These are phyloP conservation scores for Ogataea nitratoaversa DNA, from an alignment of 805 yeast genomes.

Conservation along the genomic window DNA sequence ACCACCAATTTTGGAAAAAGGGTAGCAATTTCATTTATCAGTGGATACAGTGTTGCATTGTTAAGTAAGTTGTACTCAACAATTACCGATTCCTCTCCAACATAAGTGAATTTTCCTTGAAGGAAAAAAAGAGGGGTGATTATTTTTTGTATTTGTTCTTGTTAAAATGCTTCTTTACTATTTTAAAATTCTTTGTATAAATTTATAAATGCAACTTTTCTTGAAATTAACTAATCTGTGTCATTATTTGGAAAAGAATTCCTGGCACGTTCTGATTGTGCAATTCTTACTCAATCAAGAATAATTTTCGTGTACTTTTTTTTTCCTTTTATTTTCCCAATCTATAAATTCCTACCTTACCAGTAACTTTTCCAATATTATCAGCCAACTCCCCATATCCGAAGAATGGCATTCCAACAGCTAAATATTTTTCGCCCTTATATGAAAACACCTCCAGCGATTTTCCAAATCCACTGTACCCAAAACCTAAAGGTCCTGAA, in stretches of 20 bases:
- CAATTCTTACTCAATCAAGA: not conserved
- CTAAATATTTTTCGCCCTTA: constrained; percentile 17
- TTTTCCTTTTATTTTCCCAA: not conserved
- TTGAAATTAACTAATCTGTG: no score
- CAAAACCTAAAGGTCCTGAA: constrained; percentile 24
- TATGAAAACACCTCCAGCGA: constrained; percentile 28
- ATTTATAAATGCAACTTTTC: no score
- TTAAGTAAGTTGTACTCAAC: constrained; percentile 9
- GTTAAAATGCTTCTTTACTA: no score
- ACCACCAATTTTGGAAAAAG: not conserved
- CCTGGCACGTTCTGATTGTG: no score
- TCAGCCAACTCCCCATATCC: constrained; percentile 23
- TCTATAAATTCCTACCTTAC: constrained; percentile 27
- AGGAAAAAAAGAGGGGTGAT: no score
- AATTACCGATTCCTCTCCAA: not conserved
- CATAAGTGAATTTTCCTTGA: no score
- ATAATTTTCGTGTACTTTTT: not conserved
- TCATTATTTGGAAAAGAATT: no score
- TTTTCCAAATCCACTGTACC: constrained; percentile 43
- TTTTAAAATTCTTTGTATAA: no score
- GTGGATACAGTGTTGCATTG: constrained; percentile 14
- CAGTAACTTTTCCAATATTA: constrained; percentile 26
- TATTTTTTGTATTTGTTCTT: no score
- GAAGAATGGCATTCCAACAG: constrained; percentile 34
- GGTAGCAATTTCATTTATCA: constrained; percentile 10